Conservation (phyloP, 176 grass and related monocot genomes). For the Zoysia pacifica region DNA sequence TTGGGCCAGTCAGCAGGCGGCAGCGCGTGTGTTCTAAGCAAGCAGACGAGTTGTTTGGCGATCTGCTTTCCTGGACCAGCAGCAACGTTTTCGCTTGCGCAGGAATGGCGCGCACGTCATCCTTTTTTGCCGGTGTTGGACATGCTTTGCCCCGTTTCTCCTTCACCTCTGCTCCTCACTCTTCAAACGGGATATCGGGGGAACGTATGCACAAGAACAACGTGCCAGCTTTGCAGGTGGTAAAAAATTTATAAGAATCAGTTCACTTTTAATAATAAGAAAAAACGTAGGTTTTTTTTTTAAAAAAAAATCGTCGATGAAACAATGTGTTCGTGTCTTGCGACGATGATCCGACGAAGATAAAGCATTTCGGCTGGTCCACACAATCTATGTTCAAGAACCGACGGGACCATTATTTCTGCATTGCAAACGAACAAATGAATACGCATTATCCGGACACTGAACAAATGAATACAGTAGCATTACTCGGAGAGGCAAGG, state of each 20-base stretch:
- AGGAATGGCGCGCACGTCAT: conserved; percentile 14
- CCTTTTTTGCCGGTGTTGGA: not conserved
- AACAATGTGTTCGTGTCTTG: not conserved
- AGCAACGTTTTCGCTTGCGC: not conserved
- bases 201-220: no score
- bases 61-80: conserved; percentile 12
- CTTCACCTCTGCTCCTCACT: no score
- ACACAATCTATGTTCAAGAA: not conserved
- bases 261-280: no score
- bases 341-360: not conserved
- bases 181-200: no score
- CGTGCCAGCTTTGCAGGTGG: no score
- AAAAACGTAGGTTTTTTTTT: no score
- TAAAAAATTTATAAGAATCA: no score
- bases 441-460: not conserved
- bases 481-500: no score
- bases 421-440: not conserved
- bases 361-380: not conserved
- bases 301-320: not conserved
- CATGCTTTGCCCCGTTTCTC: not conserved
- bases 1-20: not conserved
- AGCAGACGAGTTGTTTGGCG: not conserved
- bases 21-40: conserved; percentile 21
- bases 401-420: not conserved
- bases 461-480: no score